Percentiles rank a stretch among this genome's conserved stretches.
phyloP scores from a whole-genome alignment of 805 yeast species.

The Ogataea methanolica region DNA sequence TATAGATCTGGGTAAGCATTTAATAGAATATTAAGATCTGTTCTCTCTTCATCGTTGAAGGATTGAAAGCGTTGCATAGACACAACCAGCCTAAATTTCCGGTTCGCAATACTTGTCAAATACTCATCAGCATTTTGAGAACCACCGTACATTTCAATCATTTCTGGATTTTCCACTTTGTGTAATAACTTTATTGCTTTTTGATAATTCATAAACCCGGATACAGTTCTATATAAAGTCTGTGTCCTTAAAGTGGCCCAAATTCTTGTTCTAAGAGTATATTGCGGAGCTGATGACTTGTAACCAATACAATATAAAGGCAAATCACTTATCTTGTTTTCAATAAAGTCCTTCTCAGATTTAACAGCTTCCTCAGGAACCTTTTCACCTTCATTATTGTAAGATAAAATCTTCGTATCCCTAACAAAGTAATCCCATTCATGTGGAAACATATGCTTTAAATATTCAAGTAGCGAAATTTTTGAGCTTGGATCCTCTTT shows the following conservation, averaged over 20 bases:
- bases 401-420: conserved; percentile 64
- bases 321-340: conserved; percentile 50
- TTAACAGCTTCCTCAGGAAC: conserved; percentile 27
- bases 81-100: conserved; percentile 76
- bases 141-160: conserved; percentile 38
- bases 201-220: conserved; percentile 79
- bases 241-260: conserved; percentile 88
- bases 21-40: conserved; percentile 62
- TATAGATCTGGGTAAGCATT: conserved; percentile 67
- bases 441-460: conserved; percentile 62
- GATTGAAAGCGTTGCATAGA: conserved; percentile 82
- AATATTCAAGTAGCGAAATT: conserved; percentile 67
- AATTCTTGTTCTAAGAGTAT: conserved; percentile 65
- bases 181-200: conserved; percentile 68
- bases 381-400: conserved; percentile 42
- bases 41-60: conserved; percentile 60
- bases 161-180: conserved; percentile 58
- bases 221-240: conserved; percentile 75
- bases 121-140: conserved; percentile 52
- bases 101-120: conserved; percentile 64
- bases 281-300: conserved; percentile 58
- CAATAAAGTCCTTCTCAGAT: conserved; percentile 31
- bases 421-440: conserved; percentile 83
- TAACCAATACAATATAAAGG: conserved; percentile 74
- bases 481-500: conserved; percentile 41